Percentiles rank a stretch among this genome's conserved stretches.
These are phyloP conservation scores for Phytopythium oedochilum DNA, from an alignment of 352 stramenopile species.

Conservation along the genomic window DNA sequence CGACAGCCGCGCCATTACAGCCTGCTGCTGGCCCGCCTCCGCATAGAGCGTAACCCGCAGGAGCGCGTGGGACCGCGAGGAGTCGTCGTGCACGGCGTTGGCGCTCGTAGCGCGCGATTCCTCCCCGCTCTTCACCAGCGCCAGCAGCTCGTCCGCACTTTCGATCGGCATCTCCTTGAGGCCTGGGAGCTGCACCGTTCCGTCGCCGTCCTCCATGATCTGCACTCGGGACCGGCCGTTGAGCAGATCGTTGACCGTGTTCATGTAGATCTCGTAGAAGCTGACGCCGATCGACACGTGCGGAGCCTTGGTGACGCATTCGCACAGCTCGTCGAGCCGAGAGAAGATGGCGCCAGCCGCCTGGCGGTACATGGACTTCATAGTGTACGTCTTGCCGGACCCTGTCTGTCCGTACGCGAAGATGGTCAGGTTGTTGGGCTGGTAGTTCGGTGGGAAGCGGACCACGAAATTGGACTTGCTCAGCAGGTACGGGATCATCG, in stretches of 20 bases:
- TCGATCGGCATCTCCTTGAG: constrained; percentile 83
- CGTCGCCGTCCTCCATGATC: constrained; percentile 91
- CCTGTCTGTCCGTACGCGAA: constrained; percentile 98
- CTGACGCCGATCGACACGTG: constrained; percentile 79
- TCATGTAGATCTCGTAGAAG: constrained; percentile 98
- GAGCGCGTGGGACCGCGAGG: constrained; percentile 90
- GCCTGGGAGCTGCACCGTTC: constrained; percentile 91
- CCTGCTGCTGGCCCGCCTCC: constrained; percentile 8
- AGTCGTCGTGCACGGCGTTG: constrained; percentile 94
- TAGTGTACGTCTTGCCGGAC: constrained; percentile 93
- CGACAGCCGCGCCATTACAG: constrained; percentile 38
- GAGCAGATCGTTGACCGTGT: constrained; percentile 93
- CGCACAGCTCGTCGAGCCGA: constrained; percentile 16
- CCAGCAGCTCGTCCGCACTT: constrained; percentile 81
- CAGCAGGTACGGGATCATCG: constrained; percentile 47
- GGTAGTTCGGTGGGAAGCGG: constrained; percentile 6
- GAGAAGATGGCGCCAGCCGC: constrained; percentile 57
- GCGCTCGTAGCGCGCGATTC: constrained; percentile 89
- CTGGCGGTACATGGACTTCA: constrained; percentile 79
- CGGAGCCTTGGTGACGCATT: background rate
- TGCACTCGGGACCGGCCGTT: constrained; percentile 86
- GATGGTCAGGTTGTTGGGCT: constrained; percentile 74
- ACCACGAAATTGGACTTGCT: constrained; percentile 13
- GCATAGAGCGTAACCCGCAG: constrained; percentile 79
- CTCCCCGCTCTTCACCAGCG: constrained; percentile 88